Evolutionary conservation across 1,284 basidiomycete genomes (phyloP).

Genomic region (Tilletia horrida): DNA sequence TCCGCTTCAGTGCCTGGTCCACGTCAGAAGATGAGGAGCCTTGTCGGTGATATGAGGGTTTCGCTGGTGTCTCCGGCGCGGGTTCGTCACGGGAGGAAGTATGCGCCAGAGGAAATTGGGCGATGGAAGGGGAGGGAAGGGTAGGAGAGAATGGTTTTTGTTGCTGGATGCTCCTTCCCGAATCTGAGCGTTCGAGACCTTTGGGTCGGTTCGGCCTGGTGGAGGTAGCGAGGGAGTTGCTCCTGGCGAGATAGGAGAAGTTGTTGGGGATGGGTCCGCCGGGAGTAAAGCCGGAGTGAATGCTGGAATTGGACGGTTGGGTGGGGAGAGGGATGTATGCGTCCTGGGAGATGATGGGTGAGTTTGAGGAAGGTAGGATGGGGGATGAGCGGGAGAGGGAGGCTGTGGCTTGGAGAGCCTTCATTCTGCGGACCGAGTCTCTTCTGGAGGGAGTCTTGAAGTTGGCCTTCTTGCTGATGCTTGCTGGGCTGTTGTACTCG

Average conservation of each 20-base stretch:
- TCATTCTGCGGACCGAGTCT: slow-evolving; percentile 6
- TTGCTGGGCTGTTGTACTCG: neutral
- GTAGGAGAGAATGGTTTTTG: neutral
- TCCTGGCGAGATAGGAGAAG: slow-evolving; percentile 44
- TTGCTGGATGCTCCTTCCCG: neutral
- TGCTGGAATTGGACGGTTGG: slow-evolving; percentile 23
- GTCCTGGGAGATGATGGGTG: neutral
- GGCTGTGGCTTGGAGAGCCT: slow-evolving; percentile 5
- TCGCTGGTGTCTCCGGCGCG: neutral
- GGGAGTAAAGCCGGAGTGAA: slow-evolving; percentile 43
- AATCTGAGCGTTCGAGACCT: slow-evolving; percentile 24
- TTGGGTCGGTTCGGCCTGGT: slow-evolving; percentile 35
- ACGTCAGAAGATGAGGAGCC: slow-evolving; percentile 16
- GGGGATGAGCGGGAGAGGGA: neutral
- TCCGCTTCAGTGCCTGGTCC: neutral
- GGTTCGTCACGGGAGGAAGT: slow-evolving; percentile 5
- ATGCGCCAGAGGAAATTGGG: neutral
- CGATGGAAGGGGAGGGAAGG: slow-evolving; percentile 17
- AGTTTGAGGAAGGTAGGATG: neutral
- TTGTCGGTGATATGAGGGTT: slow-evolving; percentile 22
- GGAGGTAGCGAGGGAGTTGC: slow-evolving; percentile 41
- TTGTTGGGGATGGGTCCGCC: slow-evolving; percentile 41
- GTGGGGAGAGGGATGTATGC: slow-evolving; percentile 10
- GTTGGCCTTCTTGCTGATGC: slow-evolving; percentile 12
- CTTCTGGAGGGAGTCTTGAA: slow-evolving; percentile 6